A percentile compares a stretch with the other conserved stretches of the same genome.
Evolutionary conservation across 2,329 filamentous ascomycete genomes (phyloP).

Genomic region (Alternaria sp.): DNA sequence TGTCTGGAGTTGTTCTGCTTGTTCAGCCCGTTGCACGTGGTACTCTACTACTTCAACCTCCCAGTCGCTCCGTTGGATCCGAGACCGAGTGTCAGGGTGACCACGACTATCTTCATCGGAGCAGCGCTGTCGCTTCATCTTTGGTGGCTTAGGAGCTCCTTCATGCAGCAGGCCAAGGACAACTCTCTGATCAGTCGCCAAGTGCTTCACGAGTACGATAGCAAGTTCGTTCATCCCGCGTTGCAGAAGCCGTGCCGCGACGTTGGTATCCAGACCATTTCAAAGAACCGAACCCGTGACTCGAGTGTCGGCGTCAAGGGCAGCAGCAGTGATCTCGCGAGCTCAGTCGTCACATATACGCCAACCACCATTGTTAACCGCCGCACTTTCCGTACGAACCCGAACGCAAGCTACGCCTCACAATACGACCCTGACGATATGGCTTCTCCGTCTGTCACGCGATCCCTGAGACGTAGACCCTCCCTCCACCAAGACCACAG

Average conservation of each 20-base stretch:
- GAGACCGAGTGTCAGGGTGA: slow-evolving; percentile 83
- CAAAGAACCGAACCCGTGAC: slow-evolving; percentile 44
- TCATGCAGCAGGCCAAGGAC: slow-evolving; percentile 86
- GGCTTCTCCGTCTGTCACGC: slow-evolving; percentile 23
- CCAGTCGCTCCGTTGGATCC: slow-evolving; percentile 79
- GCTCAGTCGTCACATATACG: slow-evolving; percentile 68
- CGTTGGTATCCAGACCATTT: slow-evolving; percentile 78
- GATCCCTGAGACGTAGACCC: slow-evolving; percentile 36
- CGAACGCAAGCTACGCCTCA: slow-evolving; percentile 80
- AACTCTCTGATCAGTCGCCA: slow-evolving; percentile 84
- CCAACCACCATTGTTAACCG: slow-evolving; percentile 71
- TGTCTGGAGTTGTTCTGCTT: slow-evolving; percentile 84
- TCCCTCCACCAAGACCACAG: slow-evolving; percentile 31
- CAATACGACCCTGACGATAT: slow-evolving; percentile 73
- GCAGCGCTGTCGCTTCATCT: slow-evolving; percentile 79
- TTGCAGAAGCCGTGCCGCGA: slow-evolving; percentile 81
- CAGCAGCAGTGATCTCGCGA: slow-evolving; percentile 53
- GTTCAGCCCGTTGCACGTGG: slow-evolving; percentile 92
- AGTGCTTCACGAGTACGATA: slow-evolving; percentile 94
- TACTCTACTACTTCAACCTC: slow-evolving; percentile 88
- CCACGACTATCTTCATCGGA: slow-evolving; percentile 81
- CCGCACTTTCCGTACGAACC: slow-evolving; percentile 79
- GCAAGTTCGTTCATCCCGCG: slow-evolving; percentile 90
- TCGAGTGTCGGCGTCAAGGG: slow-evolving; percentile 51
- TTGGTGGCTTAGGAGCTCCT: slow-evolving; percentile 74